These are phyloP conservation scores for Arabidopsis arenosa DNA, from an alignment of 345 rosid genomes.

Conservation along the genomic window DNA sequence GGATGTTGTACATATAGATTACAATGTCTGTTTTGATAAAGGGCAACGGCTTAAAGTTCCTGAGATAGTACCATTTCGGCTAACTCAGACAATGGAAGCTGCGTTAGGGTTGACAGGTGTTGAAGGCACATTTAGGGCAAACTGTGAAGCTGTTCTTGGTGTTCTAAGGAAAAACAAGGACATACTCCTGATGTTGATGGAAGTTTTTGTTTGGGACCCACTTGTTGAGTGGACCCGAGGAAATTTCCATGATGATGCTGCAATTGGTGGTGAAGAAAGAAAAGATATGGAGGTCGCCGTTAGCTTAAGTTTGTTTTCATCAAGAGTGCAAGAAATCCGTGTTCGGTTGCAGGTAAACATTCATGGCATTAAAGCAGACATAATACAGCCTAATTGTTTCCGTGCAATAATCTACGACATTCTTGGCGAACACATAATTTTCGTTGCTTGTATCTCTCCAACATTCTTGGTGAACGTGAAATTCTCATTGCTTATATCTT, in stretches of 20 bases:
- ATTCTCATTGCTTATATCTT: conserved; percentile 8
- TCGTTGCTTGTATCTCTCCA: conserved; percentile 2
- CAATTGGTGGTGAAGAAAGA: conserved; percentile 96
- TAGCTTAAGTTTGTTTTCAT: conserved; percentile 94
- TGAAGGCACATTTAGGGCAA: conserved; percentile 82
- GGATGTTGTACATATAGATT: conserved; percentile 93
- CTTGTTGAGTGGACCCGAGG: conserved; percentile 97
- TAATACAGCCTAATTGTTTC: conserved; percentile 10
- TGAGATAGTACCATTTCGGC: conserved; percentile 93
- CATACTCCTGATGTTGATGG: conserved; percentile 77
- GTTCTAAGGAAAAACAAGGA: conserved; percentile 86
- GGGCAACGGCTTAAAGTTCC: conserved; percentile 90
- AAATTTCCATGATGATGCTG: conserved; percentile 95
- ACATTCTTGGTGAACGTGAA: conserved; percentile 6
- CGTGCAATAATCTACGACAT: neutral
- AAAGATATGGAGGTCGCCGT: conserved; percentile 98
- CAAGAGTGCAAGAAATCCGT: conserved; percentile 95
- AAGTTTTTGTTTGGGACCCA: conserved; percentile 96
- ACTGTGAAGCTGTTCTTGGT: conserved; percentile 82
- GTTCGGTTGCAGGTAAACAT: conserved; percentile 83
- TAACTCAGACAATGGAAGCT: conserved; percentile 85
- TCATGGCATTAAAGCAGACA: conserved; percentile 27
- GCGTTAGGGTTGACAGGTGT: conserved; percentile 88
- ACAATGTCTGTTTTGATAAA: conserved; percentile 95
- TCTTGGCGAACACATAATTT: neutral